Base-by-base conservation (phyloP, 805 yeast genomes). In the Cyberlindnera misumaiensis region DNA sequence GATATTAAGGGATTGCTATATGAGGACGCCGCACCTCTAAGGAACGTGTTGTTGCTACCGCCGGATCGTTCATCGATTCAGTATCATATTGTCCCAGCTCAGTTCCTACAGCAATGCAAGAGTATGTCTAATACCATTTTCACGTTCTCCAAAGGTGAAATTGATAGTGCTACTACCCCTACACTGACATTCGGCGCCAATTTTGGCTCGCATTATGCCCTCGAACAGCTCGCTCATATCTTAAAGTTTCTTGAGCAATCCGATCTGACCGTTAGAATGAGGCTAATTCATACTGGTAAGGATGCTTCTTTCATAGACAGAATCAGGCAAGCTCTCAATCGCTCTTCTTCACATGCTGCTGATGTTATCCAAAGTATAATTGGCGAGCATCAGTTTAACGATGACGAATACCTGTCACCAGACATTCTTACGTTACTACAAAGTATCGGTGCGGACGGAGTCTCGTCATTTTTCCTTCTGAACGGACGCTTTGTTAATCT, bases 111-210 rank as follows among this genome's bases (percentile, higher is more conserved):
- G 14, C 34, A 32, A 15, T 30, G 32, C 22, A n/a, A 18, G 13
- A 20, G 18, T 7, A 18, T 8, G 15, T n/a, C 38, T 4, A 40
- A 46, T 17, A 47, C 55, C n/a, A 41, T 56, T 5, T 35, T 52
- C 7, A 57, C 53, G 31, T 52, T 51, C 34, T 13, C 38, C 3
- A 45, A 43, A 26, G 36, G 7, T 3, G 41, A 49, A 10, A 28
- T 18, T 5, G 38, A 38, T 4, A 42, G 44, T 11, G 18, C 12
- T 12, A n/a, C 49, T 31, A 20, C 24, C 5, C 63, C 56, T 12
- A 62, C 68, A 1, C 32, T 79, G 8, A 77, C 86, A 58, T 46
- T 83, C 10, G 64, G 78, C 37, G 93, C 85, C 28, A 75, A 79
- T 48, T 70, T 80, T 40, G 59, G 63, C 20, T 50, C 65, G 3